Conservation (phyloP, 495 filamentous ascomycete genomes). For the Hypoxylon lenormandii region DNA sequence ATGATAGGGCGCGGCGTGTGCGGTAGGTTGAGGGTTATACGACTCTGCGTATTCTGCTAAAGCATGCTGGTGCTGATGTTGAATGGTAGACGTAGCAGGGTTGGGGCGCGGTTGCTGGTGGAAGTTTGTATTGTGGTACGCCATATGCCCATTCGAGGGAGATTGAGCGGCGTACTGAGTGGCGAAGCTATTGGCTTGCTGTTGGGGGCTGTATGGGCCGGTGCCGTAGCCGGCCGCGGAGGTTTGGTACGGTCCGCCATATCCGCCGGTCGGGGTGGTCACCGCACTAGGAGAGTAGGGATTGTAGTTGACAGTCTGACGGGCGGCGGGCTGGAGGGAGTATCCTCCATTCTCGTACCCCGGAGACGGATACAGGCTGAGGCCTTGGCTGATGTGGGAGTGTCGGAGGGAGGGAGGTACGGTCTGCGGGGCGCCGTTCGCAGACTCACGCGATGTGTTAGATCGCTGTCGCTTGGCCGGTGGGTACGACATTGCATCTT, state of each 20-base stretch:
- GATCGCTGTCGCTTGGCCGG: conserved; percentile 54
- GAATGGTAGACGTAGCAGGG: conserved; percentile 51
- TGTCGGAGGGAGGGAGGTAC: conserved; percentile 46
- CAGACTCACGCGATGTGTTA: conserved; percentile 52
- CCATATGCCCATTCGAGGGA: conserved; percentile 45
- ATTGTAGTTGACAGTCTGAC: conserved; percentile 40
- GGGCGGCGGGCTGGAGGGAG: conserved; percentile 39
- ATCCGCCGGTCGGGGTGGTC: conserved; percentile 46
- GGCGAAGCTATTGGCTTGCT: conserved; percentile 43
- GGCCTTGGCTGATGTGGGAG: conserved; percentile 32
- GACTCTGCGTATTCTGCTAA: conserved; percentile 46
- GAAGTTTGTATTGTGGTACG: conserved; percentile 37
- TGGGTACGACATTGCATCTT: conserved; percentile 54
- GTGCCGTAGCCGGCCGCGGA: conserved; percentile 43
- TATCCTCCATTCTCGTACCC: conserved; percentile 51
- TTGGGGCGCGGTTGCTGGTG: conserved; percentile 48
- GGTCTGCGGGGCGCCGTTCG: conserved; percentile 47
- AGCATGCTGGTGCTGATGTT: conserved; percentile 51
- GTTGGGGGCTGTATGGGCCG: conserved; percentile 48
- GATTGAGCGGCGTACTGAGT: conserved; percentile 47
- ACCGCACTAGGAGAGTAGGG: conserved; percentile 48
- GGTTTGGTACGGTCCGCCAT: conserved; percentile 46
- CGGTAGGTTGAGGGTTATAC: conserved; percentile 43
- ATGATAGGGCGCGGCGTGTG: conserved; percentile 45
- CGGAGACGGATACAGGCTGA: conserved; percentile 40